Percentiles rank a stretch among this genome's conserved stretches.
These are phyloP conservation scores for Aspergillus ibericus DNA, from an alignment of 2,329 filamentous ascomycete species.

Conservation along the genomic window DNA sequence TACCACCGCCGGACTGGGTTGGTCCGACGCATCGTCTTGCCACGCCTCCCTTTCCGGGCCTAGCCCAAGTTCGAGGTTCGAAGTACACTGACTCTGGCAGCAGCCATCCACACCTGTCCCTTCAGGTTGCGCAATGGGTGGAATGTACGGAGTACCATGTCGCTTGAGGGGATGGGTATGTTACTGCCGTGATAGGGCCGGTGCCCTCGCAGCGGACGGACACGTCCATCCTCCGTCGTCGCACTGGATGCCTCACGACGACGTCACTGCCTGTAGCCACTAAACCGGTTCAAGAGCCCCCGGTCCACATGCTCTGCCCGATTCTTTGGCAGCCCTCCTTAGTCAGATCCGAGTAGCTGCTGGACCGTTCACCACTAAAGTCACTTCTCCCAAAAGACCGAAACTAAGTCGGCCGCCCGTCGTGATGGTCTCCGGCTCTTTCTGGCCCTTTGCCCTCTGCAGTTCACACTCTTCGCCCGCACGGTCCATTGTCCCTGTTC, in stretches of 20 bases:
- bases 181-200: neutral
- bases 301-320: constrained; percentile 1
- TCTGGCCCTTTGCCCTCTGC: neutral
- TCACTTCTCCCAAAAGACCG: neutral
- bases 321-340: constrained; percentile 6
- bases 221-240: neutral
- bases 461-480: constrained; percentile 1
- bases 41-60: constrained; percentile 1
- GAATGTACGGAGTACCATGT: neutral
- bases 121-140: neutral
- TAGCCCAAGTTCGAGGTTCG: neutral
- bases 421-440: neutral
- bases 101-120: neutral
- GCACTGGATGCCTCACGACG: constrained; percentile 24
- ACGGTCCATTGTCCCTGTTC: neutral
- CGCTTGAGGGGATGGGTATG: neutral
- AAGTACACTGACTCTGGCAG: neutral
- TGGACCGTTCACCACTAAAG: neutral
- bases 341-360: neutral
- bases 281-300: constrained; percentile 20
- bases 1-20: constrained; percentile 19
- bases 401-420: constrained; percentile 1
- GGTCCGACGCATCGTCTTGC: constrained; percentile 16
- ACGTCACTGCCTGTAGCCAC: constrained; percentile 28
- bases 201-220: neutral